These are phyloP conservation scores for Dioscorea alata DNA, from an alignment of 106 monocot species.

Conservation along the genomic window DNA sequence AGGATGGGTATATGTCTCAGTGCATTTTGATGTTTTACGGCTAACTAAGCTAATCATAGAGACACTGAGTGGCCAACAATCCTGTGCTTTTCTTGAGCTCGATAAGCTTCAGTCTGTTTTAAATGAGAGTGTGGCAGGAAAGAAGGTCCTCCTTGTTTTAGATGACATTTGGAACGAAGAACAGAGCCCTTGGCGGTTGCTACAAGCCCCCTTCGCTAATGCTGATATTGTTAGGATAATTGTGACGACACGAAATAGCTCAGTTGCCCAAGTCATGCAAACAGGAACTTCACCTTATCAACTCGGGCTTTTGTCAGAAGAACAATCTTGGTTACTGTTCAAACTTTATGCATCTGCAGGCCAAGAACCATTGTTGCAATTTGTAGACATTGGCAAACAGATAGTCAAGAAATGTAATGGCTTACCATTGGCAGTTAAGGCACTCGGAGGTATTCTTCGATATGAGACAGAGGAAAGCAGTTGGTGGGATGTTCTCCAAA, in stretches of 20 bases:
- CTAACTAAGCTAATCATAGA: neutral
- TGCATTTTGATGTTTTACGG: neutral
- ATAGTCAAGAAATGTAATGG: conserved; percentile 24
- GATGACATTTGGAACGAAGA: neutral
- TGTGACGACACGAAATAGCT: conserved; percentile 7
- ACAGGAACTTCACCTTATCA: neutral
- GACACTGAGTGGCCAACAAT: neutral
- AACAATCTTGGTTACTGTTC: conserved; percentile 11
- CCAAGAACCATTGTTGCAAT: neutral
- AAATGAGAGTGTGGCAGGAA: neutral
- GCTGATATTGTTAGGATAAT: conserved; percentile 13
- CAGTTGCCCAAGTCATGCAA: conserved; percentile 17
- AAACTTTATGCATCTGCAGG: conserved; percentile 17
- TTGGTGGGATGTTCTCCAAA: conserved; percentile 24
- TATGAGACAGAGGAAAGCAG: conserved; percentile 6
- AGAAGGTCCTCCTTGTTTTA: neutral
- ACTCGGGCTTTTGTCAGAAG: conserved; percentile 7
- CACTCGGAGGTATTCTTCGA: conserved; percentile 14
- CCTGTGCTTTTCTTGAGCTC: neutral
- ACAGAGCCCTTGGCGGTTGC: neutral
- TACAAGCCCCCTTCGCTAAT: neutral
- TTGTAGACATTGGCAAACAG: conserved; percentile 15
- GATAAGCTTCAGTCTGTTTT: neutral
- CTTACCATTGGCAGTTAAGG: conserved; percentile 25
- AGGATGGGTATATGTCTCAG: neutral